These are phyloP conservation scores for Phoma sp. DNA, from an alignment of 2,329 filamentous ascomycete species.

Conservation along the genomic window DNA sequence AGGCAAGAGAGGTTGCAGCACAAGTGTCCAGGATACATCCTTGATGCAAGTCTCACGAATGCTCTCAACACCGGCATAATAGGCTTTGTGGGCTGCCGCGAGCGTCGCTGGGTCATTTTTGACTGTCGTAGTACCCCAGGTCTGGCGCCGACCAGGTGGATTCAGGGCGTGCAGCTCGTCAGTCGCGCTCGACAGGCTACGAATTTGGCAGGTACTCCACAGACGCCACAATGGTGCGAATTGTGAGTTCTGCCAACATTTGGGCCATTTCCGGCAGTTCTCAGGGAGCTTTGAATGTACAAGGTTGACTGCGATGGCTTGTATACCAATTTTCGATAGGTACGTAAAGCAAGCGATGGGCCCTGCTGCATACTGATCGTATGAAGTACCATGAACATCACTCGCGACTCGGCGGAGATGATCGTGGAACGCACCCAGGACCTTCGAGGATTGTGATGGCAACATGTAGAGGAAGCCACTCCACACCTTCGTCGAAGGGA, in stretches of 20 bases:
- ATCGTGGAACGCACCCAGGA: conserved; percentile 19
- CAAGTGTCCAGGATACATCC: conserved; percentile 44
- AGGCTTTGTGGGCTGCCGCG: conserved; percentile 35
- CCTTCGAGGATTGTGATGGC: conserved; percentile 16
- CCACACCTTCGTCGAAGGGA: conserved; percentile 38
- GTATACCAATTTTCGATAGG: conserved; percentile 63
- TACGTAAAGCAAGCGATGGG: conserved; percentile 65
- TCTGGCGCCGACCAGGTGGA: conserved; percentile 42
- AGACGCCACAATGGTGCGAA: conserved; percentile 44
- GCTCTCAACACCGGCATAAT: conserved; percentile 26
- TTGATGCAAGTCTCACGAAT: conserved; percentile 35
- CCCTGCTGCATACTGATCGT: conserved; percentile 54
- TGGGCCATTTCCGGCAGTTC: conserved; percentile 38
- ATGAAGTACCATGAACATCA: conserved; percentile 10
- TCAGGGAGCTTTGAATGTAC: conserved; percentile 49
- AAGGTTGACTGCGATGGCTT: conserved; percentile 53
- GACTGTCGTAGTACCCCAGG: conserved; percentile 47
- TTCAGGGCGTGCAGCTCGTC: conserved; percentile 45
- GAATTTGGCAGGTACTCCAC: conserved; percentile 47
- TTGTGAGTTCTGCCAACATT: conserved; percentile 39
- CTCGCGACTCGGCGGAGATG: conserved; percentile 14
- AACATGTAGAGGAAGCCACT: conserved; percentile 40
- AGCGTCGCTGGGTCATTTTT: conserved; percentile 46
- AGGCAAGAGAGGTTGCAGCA: conserved; percentile 28
- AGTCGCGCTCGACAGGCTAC: conserved; percentile 41